Evolutionary conservation across 805 yeast species (phyloP), one percentile per base, ranked within the genome.

Genomic region (Spathaspora sp.): DNA sequence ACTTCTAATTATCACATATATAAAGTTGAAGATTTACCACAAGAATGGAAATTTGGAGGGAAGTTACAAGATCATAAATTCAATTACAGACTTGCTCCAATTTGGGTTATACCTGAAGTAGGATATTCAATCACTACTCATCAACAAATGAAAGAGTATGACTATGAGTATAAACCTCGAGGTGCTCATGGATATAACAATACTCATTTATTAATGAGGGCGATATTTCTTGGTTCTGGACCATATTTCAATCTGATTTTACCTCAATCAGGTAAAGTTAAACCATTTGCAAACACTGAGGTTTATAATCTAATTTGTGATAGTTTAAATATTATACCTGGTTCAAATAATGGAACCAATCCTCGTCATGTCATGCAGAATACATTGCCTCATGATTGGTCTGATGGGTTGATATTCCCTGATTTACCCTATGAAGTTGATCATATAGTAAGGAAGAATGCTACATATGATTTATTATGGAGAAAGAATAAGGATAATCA

Each of bases 111-210:
- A 2, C 97, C 97, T 0, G 79, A 85, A 35, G 83, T 88, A 5
- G 97, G 97, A 0, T 92, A 86, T 69, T 77, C 87, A 0, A 66
- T 91, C 14, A 78, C 89, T 1, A 87, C 91, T 0, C 78, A 76
- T 51, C 75, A 75, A 17, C 78, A 78, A 52, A 80, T 82, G 79
- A 76, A 77, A 20, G 72, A 72, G 2, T 75, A 76, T 61, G 66
- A 68, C 26, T 65, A 72, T 47, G 74, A 77, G 12, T 86, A 85
- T 62, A 63, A 64, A n/a, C 87, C 89, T 3, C 73, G 73, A 50
- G 97, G 97, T 8, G 87, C 87, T 0, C 96, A 89, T 66, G 97
- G 97, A 1, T 92, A 89, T 65, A 82, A 86, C 61, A 87, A 86
- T 60, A 77, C 85, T 0, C 89, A 85, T 54, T 78, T 86, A 6